Evolutionary conservation across 306 rosid species (phyloP), one percentile per base, ranked within the genome.

Genomic region (Delonix regia): DNA sequence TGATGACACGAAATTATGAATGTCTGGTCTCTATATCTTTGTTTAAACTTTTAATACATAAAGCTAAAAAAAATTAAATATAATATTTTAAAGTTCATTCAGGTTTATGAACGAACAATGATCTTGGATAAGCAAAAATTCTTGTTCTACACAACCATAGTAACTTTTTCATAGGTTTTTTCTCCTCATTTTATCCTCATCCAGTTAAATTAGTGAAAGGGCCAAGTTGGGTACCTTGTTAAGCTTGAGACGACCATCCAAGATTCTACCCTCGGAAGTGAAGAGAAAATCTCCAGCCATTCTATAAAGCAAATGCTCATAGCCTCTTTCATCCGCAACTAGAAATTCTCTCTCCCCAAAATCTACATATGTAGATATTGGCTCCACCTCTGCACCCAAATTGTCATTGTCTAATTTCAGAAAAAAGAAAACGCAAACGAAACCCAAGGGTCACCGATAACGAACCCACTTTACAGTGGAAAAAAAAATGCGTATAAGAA

Each of bases 241-340:
- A 74, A 90, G 86, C 82, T 87, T 79, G 80, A 90, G 90, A 65
- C 95, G 90, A 41, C 45, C 79, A 62, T 88, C 92, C 86, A 85
- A 45, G 80, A 90, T 85, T 69, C 73, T 85, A 63, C 92, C 92
- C 28, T 87, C 92, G 2, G 89, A 88, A 9, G 89, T 86, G 56
- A 74, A 81, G 27, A 88, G 87, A 75, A 86, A 88, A 68, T 88
- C 88, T 38, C 76, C 85, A n/a, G 90, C 89, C 92, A 90, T 85
- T 83, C 82, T 90, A 81, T 85, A 86, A 0, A 90, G 83, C 74
- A 90, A 70, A 83, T 72, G 74, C 39, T 86, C 95, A 5, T 85
- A 90, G 53, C 95, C 95, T 86, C 95, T 85, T 69, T 86, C 89
- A 75, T 90, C 95, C 7, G 89, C 95, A 34, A 90, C 92, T 76